Conservation (phyloP, 331 rosid genomes). For the Acacia pycnantha region DNA sequence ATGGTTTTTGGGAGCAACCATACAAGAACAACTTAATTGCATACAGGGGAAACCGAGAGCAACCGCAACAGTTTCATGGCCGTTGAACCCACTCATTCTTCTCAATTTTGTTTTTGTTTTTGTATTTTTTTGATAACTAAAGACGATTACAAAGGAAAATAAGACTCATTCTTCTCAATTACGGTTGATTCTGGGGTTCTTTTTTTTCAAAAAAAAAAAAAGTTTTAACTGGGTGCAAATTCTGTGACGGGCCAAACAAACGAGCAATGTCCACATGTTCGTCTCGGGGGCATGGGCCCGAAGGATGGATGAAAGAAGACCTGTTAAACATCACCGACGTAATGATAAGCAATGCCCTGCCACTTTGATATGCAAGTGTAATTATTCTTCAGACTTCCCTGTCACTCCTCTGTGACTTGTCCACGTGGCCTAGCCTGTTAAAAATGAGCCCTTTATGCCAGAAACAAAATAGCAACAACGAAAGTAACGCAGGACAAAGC, state of each 20-base stretch:
- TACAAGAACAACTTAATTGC: background rate
- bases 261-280: slow-evolving; percentile 43
- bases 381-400: slow-evolving; percentile 28
- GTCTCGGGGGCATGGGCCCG: slow-evolving; percentile 38
- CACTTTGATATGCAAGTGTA: slow-evolving; percentile 32
- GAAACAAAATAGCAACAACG: background rate
- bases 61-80: slow-evolving; percentile 75
- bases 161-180: slow-evolving; percentile 26
- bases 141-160: too few relatives aligned
- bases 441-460: slow-evolving; percentile 7
- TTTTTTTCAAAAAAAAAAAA: background rate
- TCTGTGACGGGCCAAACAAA: background rate
- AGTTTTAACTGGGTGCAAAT: background rate
- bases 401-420: slow-evolving; percentile 20
- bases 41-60: slow-evolving; percentile 64
- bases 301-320: slow-evolving; percentile 34
- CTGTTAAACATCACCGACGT: slow-evolving; percentile 36
- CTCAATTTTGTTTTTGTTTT: too few relatives aligned
- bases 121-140: too few relatives aligned
- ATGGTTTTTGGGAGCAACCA: background rate
- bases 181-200: background rate
- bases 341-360: slow-evolving; percentile 28
- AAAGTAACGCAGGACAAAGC: background rate
- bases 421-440: slow-evolving; percentile 19
- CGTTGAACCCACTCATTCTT: slow-evolving; percentile 53